Base-by-base conservation (phyloP, 352 stramenopile genomes). In the Pythium dissotocum region DNA sequence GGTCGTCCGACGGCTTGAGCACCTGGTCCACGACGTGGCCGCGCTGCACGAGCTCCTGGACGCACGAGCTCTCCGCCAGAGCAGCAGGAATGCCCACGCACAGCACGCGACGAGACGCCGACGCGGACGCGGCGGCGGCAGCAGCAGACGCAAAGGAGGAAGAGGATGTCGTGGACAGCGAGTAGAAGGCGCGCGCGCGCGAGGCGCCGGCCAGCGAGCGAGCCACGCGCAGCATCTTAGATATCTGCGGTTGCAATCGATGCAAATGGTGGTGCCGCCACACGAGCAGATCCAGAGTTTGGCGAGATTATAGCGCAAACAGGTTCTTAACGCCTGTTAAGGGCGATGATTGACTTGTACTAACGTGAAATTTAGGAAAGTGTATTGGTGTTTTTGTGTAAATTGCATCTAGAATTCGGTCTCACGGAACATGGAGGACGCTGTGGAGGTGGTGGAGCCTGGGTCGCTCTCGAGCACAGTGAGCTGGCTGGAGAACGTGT, bases 1-100 rank as follows among this genome's bases (percentile, higher is more conserved):
- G 67, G 16, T 76, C 76, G 14, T 72, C 71, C 18, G 73, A 77
- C 16, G 67, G 63, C 7, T 72, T 64, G 56, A 75, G 70, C 24
- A 85, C 57, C 52, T 89, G 78, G 58, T 90, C 82, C 55, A 93
- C 85, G 3, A 58, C 32, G 68, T 91, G 80, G 64, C 85, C 85
- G 61, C 85, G 82, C 65, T 91, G 82, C 33, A 91, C 80, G 46
- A 94, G 79, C 67, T 89, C 78, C 52, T 88, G 82, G 5, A 89
- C 79, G 59, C 79, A 88, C 62, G 79, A 75, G 9, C 69, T 56
- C 44, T 91, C 80, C 36, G 81, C 72, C 48, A 89, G 59, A 2
- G 76, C 66, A 51, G 76, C 67, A 28, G 80, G 80, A 4, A 90
- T 73, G 54, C 89, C 80, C 16, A 93, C 77, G 30, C 80, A 93